These are phyloP conservation scores for Brassica napus DNA, from an alignment of 345 rosid species.

Conservation along the genomic window Da-Ae NC_063440.1:8771001-8771500, in stretches of 20 bases:
- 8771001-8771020: conserved; percentile 80
- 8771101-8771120: not conserved
- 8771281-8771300: conserved; percentile 29
- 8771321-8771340: conserved; percentile 37
- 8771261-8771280: conserved; percentile 37
- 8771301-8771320: conserved; percentile 40
- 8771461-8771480: conserved; percentile 5
- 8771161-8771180: conserved; percentile 47
- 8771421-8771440: conserved; percentile 18
- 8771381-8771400: conserved; percentile 23
- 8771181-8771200: conserved; percentile 42
- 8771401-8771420: conserved; percentile 29
- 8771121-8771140: conserved; percentile 8
- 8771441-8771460: conserved; percentile 1
- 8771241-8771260: conserved; percentile 42
- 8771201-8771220: conserved; percentile 1
- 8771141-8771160: conserved; percentile 17
- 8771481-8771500: not conserved
- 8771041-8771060: conserved; percentile 55
- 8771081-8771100: not conserved
- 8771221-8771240: conserved; percentile 34
- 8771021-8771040: conserved; percentile 84
- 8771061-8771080: conserved; percentile 46
- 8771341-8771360: conserved; percentile 4
- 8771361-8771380: conserved; percentile 19